Conservation (phyloP, 306 rosid genomes). For the Pyrus betulifolia region DNA sequence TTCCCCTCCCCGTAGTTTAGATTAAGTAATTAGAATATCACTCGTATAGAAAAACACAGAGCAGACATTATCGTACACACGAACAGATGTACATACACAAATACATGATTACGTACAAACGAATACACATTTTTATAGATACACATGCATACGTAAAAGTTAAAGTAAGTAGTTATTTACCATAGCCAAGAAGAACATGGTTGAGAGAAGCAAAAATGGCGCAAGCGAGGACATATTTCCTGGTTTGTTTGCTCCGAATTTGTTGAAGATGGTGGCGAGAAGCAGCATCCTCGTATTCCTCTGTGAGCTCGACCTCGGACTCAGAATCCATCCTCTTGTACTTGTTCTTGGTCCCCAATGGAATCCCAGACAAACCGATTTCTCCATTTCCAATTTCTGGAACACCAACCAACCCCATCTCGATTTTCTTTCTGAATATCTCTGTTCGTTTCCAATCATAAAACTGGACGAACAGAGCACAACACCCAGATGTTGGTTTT, state of each 20-base stretch:
- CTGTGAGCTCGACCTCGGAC: conserved; percentile 23
- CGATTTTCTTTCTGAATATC: background rate
- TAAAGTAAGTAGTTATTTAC: conserved; percentile 26
- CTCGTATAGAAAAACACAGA: too few relatives aligned
- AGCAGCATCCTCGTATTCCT: conserved; percentile 17
- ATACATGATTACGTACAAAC: background rate
- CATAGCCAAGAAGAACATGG: conserved; percentile 93
- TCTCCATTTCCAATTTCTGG: conserved; percentile 63
- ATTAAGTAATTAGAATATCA: too few relatives aligned
- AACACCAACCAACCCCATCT: conserved; percentile 48
- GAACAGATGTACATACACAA: background rate
- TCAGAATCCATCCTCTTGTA: conserved; percentile 70
- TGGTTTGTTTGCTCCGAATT: conserved; percentile 34
- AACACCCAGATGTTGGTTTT: conserved; percentile 8
- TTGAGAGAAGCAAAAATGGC: conserved; percentile 94
- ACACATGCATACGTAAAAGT: background rate
- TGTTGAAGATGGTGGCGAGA: conserved; percentile 29
- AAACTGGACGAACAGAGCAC: background rate
- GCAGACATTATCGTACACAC: background rate
- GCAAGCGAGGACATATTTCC: conserved; percentile 76
- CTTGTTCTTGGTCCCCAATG: conserved; percentile 69
- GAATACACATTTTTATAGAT: background rate
- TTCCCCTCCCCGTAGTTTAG: background rate
- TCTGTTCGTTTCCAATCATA: background rate
- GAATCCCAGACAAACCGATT: conserved; percentile 51